Evolutionary conservation across 441 rosid species (phyloP).

Genomic region (Erodium texanum): DNA sequence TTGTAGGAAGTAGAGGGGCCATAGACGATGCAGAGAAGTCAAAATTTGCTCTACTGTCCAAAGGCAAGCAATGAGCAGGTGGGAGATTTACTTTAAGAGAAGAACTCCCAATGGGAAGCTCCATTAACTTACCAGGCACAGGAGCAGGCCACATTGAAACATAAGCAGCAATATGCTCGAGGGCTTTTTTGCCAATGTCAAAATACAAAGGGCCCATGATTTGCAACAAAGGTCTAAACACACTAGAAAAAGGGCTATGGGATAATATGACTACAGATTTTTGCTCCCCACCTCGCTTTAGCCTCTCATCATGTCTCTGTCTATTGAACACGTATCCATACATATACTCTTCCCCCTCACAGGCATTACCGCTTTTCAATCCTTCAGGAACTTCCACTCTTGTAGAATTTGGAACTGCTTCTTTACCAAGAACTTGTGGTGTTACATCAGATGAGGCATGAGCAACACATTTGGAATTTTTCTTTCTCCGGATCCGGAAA

Average conservation of each 20-base stretch:
- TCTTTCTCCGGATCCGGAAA: constrained; percentile 65
- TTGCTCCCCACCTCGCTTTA: constrained; percentile 94
- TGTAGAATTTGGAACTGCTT: constrained; percentile 17
- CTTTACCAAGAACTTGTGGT: constrained; percentile 26
- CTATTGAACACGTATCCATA: constrained; percentile 95
- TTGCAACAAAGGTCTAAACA: constrained; percentile 83
- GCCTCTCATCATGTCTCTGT: constrained; percentile 90
- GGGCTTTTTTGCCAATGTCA: constrained; percentile 71
- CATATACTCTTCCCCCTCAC: constrained; percentile 33
- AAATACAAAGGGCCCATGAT: constrained; percentile 93
- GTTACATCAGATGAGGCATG: constrained; percentile 26
- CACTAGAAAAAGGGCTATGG: constrained; percentile 63
- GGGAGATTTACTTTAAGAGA: constrained; percentile 74
- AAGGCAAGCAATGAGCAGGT: constrained; percentile 80
- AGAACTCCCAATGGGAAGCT: constrained; percentile 87
- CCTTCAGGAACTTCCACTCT: constrained; percentile 20
- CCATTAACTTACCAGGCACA: constrained; percentile 75
- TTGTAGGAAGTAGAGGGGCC: constrained; percentile 87
- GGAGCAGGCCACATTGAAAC: constrained; percentile 93
- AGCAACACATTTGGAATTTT: constrained; percentile 25
- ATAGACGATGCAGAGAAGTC: constrained; percentile 84
- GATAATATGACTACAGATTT: constrained; percentile 90
- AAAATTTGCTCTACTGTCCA: constrained; percentile 42
- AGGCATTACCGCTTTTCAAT: constrained; percentile 14
- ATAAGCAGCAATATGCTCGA: constrained; percentile 76